Base-by-base conservation (phyloP, 768 basidiomycete genomes). In the Psilocybe azurescens region DNA sequence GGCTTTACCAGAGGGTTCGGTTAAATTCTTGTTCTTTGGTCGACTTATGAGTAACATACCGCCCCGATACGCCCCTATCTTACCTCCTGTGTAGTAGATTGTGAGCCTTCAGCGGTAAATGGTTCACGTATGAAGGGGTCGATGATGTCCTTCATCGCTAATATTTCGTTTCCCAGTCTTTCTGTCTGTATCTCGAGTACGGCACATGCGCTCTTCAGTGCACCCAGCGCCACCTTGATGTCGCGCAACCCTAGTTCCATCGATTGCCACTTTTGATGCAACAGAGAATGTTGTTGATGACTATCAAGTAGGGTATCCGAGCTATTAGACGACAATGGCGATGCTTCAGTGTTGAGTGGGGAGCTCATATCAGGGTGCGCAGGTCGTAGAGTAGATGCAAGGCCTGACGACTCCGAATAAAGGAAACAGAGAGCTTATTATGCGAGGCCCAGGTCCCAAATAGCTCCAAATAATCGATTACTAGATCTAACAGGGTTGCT, bases 121-220 rank as follows among this genome's bases (percentile, higher is more conserved):
- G 30, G 14, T 32, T 18, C 32, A n/a, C 13, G 18, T 3, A n/a
- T 33, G 16, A 51, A 29, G 11, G 29, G 50, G 6, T 28, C 50
- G 16, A 53, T 53, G 16, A 53, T 53, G 16, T 13, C 5, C 20
- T 53, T 36, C 32, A 38, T 53, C 14, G 16, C 52, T n/a, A 33
- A 16, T 16, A 53, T 36, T 18, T 53, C 52, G 14, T 20, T 33
- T 13, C 52, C 33, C 5, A 53, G 33, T 38, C 20, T 30, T 14
- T 53, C 52, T 16, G 52, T 53, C 52, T 53, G 52, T 33, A 38
- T 20, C 33, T 53, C 52, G 32, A 53, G 52, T 8, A 38, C n/a
- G 16, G 52, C n/a, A 38, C 52, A 53, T 32, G 52, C 52, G 11
- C 7, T 20, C 52, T 39, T 53, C 13, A 53, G 52, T 4, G 52